Percentiles rank a stretch among this genome's conserved stretches.
These are phyloP conservation scores for Anisodus tanguticus DNA, from an alignment of 257 asterid genomes.

Conservation along the genomic window DNA sequence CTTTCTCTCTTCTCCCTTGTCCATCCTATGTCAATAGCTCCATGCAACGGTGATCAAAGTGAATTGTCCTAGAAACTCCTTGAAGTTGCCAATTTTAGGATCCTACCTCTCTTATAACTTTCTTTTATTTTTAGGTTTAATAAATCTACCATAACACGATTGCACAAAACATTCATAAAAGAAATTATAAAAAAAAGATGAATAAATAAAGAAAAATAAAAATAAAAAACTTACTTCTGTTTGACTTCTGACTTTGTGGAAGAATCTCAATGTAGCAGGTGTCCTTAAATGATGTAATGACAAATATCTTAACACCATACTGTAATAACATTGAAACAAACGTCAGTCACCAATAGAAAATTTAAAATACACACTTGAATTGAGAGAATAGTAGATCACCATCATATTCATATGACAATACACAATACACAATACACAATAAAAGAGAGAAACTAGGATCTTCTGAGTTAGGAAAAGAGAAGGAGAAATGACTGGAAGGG, in stretches of 20 bases:
- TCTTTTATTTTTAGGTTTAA: neutral
- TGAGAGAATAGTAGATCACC: constrained; percentile 7
- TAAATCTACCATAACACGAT: neutral
- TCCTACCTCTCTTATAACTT: neutral
- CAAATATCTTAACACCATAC: constrained; percentile 84
- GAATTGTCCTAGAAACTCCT: neutral
- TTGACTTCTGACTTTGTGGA: constrained; percentile 70
- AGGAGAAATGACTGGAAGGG: neutral
- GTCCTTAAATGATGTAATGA: constrained; percentile 88
- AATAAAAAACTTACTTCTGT: constrained; percentile 58
- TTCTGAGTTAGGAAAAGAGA: constrained; percentile 6
- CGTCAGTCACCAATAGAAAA: neutral
- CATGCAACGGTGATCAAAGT: neutral
- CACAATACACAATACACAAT: neutral
- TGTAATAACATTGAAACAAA: constrained; percentile 35
- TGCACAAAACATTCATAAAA: neutral
- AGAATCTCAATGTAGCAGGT: constrained; percentile 93
- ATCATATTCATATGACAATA: neutral
- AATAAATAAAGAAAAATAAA: too few relatives aligned
- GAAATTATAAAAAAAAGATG: neutral
- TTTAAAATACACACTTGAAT: neutral
- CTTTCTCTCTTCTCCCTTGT: neutral
- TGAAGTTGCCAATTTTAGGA: neutral
- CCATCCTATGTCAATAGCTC: neutral
- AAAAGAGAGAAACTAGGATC: neutral